Evolutionary conservation across 139 green algal species (phyloP), one percentile per base, ranked within the genome.

Genomic region (Micromonas commoda): DNA sequence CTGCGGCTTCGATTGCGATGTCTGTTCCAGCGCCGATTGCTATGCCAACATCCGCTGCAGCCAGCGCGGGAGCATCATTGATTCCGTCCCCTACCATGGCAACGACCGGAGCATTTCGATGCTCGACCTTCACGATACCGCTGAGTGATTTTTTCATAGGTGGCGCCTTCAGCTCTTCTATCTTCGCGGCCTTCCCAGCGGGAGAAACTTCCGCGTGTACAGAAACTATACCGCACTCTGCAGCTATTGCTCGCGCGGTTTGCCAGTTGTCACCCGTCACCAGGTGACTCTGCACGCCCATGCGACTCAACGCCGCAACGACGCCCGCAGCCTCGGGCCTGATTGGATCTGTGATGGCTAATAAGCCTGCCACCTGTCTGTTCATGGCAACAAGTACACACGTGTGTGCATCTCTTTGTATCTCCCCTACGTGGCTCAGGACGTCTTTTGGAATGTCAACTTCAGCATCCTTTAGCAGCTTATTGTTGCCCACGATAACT

Each of bases 181-280:
- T 54, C 32, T 81, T 82, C 20, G 28, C 73, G 1, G 64, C 76
- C 61, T 81, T 81, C 3, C 66, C 76, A 38, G 24, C 75, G 24
- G 78, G 78, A 13, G 78, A 79, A n/a, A 81, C 64, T 29, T 77
- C 64, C 20, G 79, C 79, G n/a, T 81, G 51, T 53, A 83, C 52
- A 13, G 71, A 24, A 21, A 34, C 28, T 29, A 83, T 83, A 45
- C 78, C 78, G 32, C 74, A 65, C 31, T 82, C 71, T 9, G 72
- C 54, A 0, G 86, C 89, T 2, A 97, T 84, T 33, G 90, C 88
- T 19, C 85, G 53, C 0, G 93, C 93, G 0, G 92, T 96, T 57
- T 86, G 81, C 86, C 87, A 89, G 86, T 95, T 96, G 85, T 97
- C 93, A 1, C 93, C 93, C 0, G 93, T 97, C 57, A 97, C 78